Base-by-base conservation (phyloP, 371 early-diverging fungal species). In the Apophysomyces variabilis region DNA sequence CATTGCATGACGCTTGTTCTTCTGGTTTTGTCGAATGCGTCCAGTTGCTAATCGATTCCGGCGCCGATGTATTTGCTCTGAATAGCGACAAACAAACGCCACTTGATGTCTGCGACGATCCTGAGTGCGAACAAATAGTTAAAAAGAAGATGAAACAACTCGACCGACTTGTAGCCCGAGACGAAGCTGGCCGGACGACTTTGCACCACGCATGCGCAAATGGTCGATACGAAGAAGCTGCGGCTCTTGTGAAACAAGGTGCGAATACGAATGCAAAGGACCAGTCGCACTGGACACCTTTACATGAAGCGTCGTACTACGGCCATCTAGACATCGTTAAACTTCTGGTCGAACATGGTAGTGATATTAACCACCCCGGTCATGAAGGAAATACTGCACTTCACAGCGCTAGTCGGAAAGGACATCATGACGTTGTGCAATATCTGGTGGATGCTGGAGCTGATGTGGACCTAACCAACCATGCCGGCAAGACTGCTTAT, bases 1-100 rank as follows among this genome's bases (percentile, higher is more conserved):
- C 96, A 13, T 64, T 95, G 37, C 95, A 94, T 75, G 93, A 93
- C 76, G 93, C 93, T 9, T 83, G 89, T 32, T 76, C 88, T 39
- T 89, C 90, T 66, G 91, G 90, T 0, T 85, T 87, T 46, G 65
- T 79, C 8, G 86, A 87, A 21, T 78, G 82, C 62, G 89, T 90
- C 5, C 74, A 85, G 58, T 61, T 86, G 9, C 71, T 95, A 32
- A 67, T 90, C 3, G 73, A 85, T 21, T 67, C 79, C 14, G 91
- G 89, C 7, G 91, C 91, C 7, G 84, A 90, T 67, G 80, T 86
- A 0, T 74, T 80, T 68, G 85, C 85, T 12, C 66, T 85, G 54
- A 89, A 92, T 60, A 76, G 78, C 18, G 79, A 85, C 35, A 84
- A 87, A 8, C 64, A 85, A 45, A 77, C 79, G 38, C 88, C 90